Base-by-base conservation (phyloP, 768 basidiomycete genomes). In the Tylopilus felleus region DNA sequence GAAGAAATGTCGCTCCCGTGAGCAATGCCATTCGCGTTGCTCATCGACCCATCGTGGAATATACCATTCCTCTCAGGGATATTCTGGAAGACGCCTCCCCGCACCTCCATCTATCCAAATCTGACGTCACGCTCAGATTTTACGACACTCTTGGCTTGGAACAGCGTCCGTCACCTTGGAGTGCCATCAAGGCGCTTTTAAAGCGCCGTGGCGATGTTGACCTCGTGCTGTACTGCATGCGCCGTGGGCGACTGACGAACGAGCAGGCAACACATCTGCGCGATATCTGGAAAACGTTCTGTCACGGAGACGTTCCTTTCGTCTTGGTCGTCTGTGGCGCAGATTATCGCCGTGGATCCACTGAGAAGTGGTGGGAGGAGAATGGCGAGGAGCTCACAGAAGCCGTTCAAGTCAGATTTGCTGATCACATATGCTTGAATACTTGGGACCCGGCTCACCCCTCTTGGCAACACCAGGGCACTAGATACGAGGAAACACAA, bases 211-310 rank as follows among this genome's bases (percentile, higher is more conserved):
- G 61, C 13, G 58, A 56, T 10, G 49, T 27, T 25, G 22, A 60
- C 56, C 62, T 77, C 21, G 66, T 77, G 21, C 49, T 75, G 25
- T 74, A 69, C 49, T 70, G 70, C 59, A 69, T 77, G 58, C 66
- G 70, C 8, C 70, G 65, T 6, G 70, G 74, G 1, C 60, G 75
- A 39, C 58, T 75, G 58, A 69, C 62, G 23, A 66, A 62, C 35
- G 59, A 67, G 4, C 61, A 68, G 33, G 52, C 55, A 13, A 55
- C 62, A 19, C 72, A 76, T 52, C 67, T 73, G 62, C 56, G 55
- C n/a, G 58, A 68, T 12, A 71, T 74, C 55, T 55, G 40, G 53
- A 60, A 42, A 42, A 54, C 56, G 2, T 47, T 67, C 33, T 62
- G 58, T 39, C 45, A 21, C 6, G 53, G 19, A 36, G 42, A 27